These are phyloP conservation scores for Lecanicillium sp. DNA, from an alignment of 2,329 filamentous ascomycete genomes.

Conservation along the genomic window DNA sequence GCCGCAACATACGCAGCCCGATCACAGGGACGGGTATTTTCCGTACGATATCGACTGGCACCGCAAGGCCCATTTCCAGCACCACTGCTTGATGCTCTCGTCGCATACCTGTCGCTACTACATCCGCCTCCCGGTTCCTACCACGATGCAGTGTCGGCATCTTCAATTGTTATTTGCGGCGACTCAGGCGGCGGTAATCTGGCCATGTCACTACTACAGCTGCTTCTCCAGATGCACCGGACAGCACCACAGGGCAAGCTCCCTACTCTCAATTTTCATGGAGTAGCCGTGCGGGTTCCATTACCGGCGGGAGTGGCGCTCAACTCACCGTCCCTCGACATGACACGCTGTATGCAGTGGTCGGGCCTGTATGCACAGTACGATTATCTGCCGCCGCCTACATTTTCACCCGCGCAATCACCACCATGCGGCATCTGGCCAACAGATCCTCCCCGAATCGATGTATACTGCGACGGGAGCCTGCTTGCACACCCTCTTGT, in stretches of 20 bases:
- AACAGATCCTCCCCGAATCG: slow-evolving; percentile 37
- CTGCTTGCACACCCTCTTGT: slow-evolving; percentile 56
- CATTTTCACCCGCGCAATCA: slow-evolving; percentile 17
- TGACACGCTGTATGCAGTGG: slow-evolving; percentile 42
- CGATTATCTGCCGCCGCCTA: slow-evolving; percentile 33
- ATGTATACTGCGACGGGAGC: slow-evolving; percentile 42
- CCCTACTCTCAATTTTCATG: slow-evolving; percentile 49
- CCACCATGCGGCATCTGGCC: slow-evolving; percentile 46
- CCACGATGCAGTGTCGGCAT: slow-evolving; percentile 52
- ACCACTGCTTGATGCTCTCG: slow-evolving; percentile 59
- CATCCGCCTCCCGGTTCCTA: slow-evolving; percentile 57
- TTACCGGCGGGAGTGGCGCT: slow-evolving; percentile 55
- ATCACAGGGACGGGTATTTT: slow-evolving; percentile 3
- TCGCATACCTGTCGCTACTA: slow-evolving; percentile 60
- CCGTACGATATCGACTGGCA: slow-evolving; percentile 42
- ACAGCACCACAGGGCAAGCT: slow-evolving; percentile 18
- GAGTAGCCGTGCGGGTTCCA: slow-evolving; percentile 45
- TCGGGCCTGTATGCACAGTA: slow-evolving; percentile 1
- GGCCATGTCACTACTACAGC: slow-evolving; percentile 53
- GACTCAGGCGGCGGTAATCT: slow-evolving; percentile 64
- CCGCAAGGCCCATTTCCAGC: slow-evolving; percentile 65
- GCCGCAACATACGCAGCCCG: not conserved
- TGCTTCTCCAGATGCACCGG: slow-evolving; percentile 52
- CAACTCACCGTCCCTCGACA: slow-evolving; percentile 60
- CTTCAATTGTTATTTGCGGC: slow-evolving; percentile 58